Evolutionary conservation across 208 protist genomes (phyloP), one percentile per base, ranked within the genome.

Genomic region (Entamoeba histolytica): DNA sequence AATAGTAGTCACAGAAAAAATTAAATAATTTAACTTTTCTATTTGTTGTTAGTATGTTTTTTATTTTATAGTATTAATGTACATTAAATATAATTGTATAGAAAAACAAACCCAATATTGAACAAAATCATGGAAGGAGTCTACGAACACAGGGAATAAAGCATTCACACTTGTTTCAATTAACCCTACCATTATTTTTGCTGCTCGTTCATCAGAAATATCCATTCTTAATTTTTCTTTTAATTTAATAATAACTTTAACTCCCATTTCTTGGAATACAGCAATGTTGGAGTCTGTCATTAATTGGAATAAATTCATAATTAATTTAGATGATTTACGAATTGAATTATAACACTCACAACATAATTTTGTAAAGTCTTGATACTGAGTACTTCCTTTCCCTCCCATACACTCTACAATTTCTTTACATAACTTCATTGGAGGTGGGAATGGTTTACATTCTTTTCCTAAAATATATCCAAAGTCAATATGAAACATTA

Each of bases 401-500:
- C 94, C 94, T 3, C 94, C 94, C 92, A 94, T 94, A 10, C 31
- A 55, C 31, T 93, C 49, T 3, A 96, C 49, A 57, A 95, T 95
- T 23, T 95, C 73, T 78, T 94, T 92, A 6, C 35, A 91, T 3
- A 96, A 31, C 78, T 93, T 94, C 91, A 95, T 95, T n/a, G 91
- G 47, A 5, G 95, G 91, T 19, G 78, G 35, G 31, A 92, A 94
- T 6, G 91, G 61, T 91, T 96, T 96, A 4, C 93, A 93, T 91
- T 96, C 95, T 31, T 78, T 92, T 8, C 92, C 93, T 5, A 96
- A 92, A 39, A 95, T 93, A 61, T 91, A 95, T 35, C 92, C 94
- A 94, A 95, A 95, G 49, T 95, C 94, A 49, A 95, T 95, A 73
- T 95, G 94, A 1, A 95, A 94, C 10, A 95, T 4, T 19, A 19